Evolutionary conservation across 192 early-diverging fungal genomes (phyloP), one percentile per base, ranked within the genome.

Genomic region (Phycomyces nitens): DNA sequence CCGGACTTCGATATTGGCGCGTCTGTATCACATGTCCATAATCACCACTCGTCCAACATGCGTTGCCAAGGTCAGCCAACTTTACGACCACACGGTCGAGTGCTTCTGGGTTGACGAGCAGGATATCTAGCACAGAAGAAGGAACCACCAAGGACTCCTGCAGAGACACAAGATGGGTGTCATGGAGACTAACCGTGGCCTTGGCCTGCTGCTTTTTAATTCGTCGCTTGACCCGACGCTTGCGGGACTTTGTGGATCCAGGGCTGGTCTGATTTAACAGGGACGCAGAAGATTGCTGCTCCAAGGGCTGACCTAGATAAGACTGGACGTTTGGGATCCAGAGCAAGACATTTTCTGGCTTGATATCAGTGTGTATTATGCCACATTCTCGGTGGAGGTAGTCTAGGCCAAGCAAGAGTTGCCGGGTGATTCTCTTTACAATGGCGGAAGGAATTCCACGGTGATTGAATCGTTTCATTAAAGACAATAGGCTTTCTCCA

Each of bases 291-390:
- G 49, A 16, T 16, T 50, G 49, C 2, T 50, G 65, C 16, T 78
- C 63, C 80, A 76, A 39, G 93, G 80, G 29, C 29, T 34, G 29
- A 7, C 29, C 29, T 7, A 34, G 29, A 12, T 88, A 86, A 6
- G 89, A 81, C 24, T 92, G 89, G 1, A 94, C 92, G 58, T 96
- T 80, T 39, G 86, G 86, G 24, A 98, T 86, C 60, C 89, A 92
- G 16, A 98, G 89, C 15, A 98, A 82, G 1, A 95, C 89, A 72
- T 98, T 98, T 75, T 98, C 96, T 11, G 94, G 96, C 68, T 98
- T 98, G 50, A 98, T 72, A 73, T 98, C 96, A 0, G 96, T 98
- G 79, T 98, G 96, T 57, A 98, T 95, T 64, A 98, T 93, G 39
- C 86, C 84, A 78, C 96, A 98, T 56, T 92, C 88, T 8, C 86